Conservation (phyloP, 2,329 filamentous ascomycete genomes). For the Reticulascus tulasneorum region DNA sequence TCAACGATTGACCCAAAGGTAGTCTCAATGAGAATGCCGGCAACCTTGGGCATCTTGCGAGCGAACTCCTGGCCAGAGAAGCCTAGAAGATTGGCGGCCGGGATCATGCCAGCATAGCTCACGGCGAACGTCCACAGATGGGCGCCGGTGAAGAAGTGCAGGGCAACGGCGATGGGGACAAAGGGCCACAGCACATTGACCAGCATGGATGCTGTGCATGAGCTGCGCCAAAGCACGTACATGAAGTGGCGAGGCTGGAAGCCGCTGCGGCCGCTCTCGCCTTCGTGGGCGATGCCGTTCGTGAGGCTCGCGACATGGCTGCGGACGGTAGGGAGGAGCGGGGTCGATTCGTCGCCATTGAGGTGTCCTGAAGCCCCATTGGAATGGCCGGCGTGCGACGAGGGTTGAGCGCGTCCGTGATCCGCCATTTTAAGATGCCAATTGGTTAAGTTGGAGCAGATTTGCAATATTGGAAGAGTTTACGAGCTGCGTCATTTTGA, state of each 20-base stretch:
- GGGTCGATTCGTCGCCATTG: constrained; percentile 18
- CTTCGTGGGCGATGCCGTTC: constrained; percentile 25
- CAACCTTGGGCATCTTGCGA: constrained; percentile 60
- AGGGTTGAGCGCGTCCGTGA: no score
- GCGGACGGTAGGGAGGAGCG: constrained; percentile 23
- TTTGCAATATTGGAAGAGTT: no score
- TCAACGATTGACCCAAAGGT: constrained; percentile 63
- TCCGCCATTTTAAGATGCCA: no score
- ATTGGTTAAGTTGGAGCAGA: no score
- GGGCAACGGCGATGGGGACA: constrained; percentile 39
- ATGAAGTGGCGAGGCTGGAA: constrained; percentile 39
- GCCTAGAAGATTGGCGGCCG: constrained; percentile 44
- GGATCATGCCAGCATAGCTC: constrained; percentile 46
- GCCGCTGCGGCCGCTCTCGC: constrained; percentile 41
- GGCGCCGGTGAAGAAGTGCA: constrained; percentile 30
- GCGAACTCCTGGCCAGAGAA: constrained; percentile 57
- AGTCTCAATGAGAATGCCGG: constrained; percentile 47
- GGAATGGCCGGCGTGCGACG: no score
- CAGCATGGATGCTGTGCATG: constrained; percentile 38
- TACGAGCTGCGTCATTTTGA: no score
- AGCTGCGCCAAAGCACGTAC: constrained; percentile 36
- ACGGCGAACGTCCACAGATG: constrained; percentile 42
- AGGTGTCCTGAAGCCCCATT: background rate
- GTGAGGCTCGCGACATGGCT: constrained; percentile 10
- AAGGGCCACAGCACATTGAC: constrained; percentile 47